Evolutionary conservation across 1,284 basidiomycete genomes (phyloP).

Genomic region (Marasmius sp.): DNA sequence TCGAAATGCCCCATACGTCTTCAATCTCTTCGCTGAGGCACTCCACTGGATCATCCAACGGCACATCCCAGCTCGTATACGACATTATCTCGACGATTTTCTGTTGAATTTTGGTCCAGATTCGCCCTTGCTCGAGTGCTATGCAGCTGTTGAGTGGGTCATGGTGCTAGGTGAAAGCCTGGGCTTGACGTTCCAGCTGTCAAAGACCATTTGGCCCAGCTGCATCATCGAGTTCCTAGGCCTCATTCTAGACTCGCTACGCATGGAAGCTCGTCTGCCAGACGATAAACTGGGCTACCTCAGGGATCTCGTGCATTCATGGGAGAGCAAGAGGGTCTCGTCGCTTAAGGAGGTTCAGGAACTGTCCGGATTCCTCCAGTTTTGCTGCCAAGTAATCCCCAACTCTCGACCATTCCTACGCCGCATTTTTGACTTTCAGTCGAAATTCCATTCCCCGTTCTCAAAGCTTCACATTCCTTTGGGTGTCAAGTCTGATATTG

Average conservation of each 20-base stretch:
- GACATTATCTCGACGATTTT: constrained; percentile 22
- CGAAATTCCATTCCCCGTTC: constrained; percentile 22
- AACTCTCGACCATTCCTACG: constrained; percentile 27
- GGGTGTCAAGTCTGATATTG: constrained; percentile 16
- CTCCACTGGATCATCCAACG: constrained; percentile 32
- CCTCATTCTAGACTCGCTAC: constrained; percentile 27
- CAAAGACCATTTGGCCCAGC: constrained; percentile 25
- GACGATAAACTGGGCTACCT: constrained; percentile 24
- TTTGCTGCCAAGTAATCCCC: constrained; percentile 32
- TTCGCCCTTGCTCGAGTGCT: not conserved
- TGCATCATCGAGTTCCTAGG: constrained; percentile 30
- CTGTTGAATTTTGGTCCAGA: constrained; percentile 12
- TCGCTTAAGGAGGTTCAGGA: constrained; percentile 22
- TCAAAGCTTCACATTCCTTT: constrained; percentile 19
- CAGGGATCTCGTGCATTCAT: constrained; percentile 15
- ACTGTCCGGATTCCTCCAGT: constrained; percentile 28
- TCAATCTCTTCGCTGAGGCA: constrained; percentile 36
- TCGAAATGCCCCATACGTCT: constrained; percentile 35
- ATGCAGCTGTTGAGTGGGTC: constrained; percentile 23
- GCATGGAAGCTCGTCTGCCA: constrained; percentile 32
- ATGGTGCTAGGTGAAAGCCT: constrained; percentile 21
- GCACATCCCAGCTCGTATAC: constrained; percentile 21
- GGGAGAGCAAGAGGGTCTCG: constrained; percentile 11
- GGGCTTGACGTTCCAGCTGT: constrained; percentile 26
- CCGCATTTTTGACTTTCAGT: constrained; percentile 24